These are phyloP conservation scores for Pyrenopolyporus hunteri DNA, from an alignment of 495 filamentous ascomycete species.

Conservation along the genomic window DNA sequence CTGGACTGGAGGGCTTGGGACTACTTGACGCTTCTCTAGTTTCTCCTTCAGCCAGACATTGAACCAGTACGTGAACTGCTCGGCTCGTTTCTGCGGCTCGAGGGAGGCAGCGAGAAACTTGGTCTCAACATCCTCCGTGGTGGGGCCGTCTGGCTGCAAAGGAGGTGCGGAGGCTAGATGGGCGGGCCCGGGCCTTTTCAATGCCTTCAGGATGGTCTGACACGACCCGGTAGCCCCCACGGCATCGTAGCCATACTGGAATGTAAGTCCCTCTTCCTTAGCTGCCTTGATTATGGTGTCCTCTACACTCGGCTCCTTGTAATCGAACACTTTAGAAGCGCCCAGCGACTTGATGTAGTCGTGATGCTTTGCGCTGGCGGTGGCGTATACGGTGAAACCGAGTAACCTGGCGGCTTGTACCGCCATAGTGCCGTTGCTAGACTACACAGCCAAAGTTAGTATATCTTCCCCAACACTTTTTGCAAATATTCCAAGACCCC, in stretches of 20 bases:
- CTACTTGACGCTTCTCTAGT: conserved; percentile 48
- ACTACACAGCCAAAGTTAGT: conserved; percentile 15
- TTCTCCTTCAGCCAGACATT: conserved; percentile 52
- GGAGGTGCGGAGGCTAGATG: conserved; percentile 49
- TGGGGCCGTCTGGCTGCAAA: conserved; percentile 41
- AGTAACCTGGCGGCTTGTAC: conserved; percentile 51
- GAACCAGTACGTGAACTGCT: conserved; percentile 49
- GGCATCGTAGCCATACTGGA: conserved; percentile 52
- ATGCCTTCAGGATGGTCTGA: conserved; percentile 14
- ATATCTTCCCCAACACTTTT: too few relatives aligned
- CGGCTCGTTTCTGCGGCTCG: conserved; percentile 44
- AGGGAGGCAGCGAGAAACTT: conserved; percentile 48
- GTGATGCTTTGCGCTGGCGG: conserved; percentile 54
- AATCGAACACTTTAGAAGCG: conserved; percentile 57
- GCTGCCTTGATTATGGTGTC: conserved; percentile 51
- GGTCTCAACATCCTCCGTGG: conserved; percentile 48
- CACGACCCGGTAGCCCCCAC: conserved; percentile 37
- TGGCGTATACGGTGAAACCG: conserved; percentile 56
- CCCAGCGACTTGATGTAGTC: conserved; percentile 53
- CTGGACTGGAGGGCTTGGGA: conserved; percentile 52
- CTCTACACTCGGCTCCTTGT: conserved; percentile 53
- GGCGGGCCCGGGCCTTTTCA: conserved; percentile 39
- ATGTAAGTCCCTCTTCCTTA: conserved; percentile 47
- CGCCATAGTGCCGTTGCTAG: conserved; percentile 49
- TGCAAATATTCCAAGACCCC: too few relatives aligned